A percentile compares a stretch with the other conserved stretches of the same genome.
These are phyloP conservation scores for Ophiosphaerella narmari DNA, from an alignment of 2,329 filamentous ascomycete genomes.

Conservation along the genomic window DNA sequence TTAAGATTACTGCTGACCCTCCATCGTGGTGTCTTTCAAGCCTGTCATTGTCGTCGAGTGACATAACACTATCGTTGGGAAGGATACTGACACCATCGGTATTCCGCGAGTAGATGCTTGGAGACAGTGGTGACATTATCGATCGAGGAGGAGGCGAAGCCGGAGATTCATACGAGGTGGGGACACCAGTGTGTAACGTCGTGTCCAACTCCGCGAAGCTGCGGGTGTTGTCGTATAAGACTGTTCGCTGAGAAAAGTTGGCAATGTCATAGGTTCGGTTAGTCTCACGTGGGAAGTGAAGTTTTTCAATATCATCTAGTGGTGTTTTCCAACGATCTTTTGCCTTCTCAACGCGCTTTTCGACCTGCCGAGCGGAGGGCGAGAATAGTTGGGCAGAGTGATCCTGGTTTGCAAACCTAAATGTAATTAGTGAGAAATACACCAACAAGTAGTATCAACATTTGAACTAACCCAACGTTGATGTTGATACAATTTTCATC, in stretches of 20 bases:
- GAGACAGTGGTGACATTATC: constrained; percentile 45
- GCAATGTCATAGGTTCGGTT: constrained; percentile 23
- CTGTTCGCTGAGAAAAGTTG: constrained; percentile 5
- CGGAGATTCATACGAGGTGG: constrained; percentile 3
- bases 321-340: constrained; percentile 50
- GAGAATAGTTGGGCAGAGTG: constrained; percentile 10
- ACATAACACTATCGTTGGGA: constrained; percentile 41
- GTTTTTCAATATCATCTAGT: constrained; percentile 41
- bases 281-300: constrained; percentile 35
- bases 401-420: background rate
- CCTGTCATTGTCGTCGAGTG: constrained; percentile 20
- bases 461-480: background rate
- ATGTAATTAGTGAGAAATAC: background rate
- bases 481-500: constrained; percentile 5
- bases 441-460: background rate
- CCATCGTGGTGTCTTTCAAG: constrained; percentile 12
- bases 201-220: background rate
- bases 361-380: constrained; percentile 47
- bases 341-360: constrained; percentile 44
- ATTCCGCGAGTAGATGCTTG: constrained; percentile 54
- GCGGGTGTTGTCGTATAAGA: background rate
- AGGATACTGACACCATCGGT: constrained; percentile 46
- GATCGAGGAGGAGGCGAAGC: constrained; percentile 11
- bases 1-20: constrained; percentile 50
- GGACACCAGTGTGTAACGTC: background rate